Evolutionary conservation across 257 asterid genomes (phyloP), one percentile per base, ranked within the genome.

Genomic region (Eustoma russellianum): DNA sequence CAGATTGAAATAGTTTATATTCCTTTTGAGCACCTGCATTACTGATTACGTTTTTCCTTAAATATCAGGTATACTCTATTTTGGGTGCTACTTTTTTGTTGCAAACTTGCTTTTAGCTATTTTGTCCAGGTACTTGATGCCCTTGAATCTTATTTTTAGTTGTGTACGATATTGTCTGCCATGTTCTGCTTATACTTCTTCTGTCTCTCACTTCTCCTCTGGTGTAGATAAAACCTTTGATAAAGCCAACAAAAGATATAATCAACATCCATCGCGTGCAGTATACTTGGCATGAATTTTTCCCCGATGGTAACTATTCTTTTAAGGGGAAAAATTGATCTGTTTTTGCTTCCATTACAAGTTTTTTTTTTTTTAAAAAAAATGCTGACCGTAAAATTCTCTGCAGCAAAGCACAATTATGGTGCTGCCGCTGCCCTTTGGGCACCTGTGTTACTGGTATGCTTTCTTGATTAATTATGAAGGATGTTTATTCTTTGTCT

Each of bases 211-310:
- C 61, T 51, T 54, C 59, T 70, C 17, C 30, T 57, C 60, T 59
- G 59, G 56, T 71, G 62, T 82, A 92, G 98, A 88, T 92, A 73
- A 88, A 76, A 76, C 97, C 98, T 58, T 66, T 92, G 74, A 79
- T 88, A 65, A 64, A 52, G 64, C 98, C 98, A 65, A 92, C 98
- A 15, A 71, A 81, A 73, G 87, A 76, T 57, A 76, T 88, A 50
- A 82, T 92, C 90, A 65, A 48, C 63, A 92, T 92, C 70, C 74
- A 48, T 34, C 83, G 18, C 24, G 85, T 88, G 70, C 82, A 69
- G 30, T 92, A 81, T 76, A 76, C 88, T 70, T 92, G 98, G 98
- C 98, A 92, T 16, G 97, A 92, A 71, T 74, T 88, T 64, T 85
- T 92, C 68, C 98, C 98, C 19, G 15, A 83, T 63, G 97, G 98